Evolutionary conservation across 2,329 filamentous ascomycete genomes (phyloP).

Genomic region (Talaromyces sp.): DNA sequence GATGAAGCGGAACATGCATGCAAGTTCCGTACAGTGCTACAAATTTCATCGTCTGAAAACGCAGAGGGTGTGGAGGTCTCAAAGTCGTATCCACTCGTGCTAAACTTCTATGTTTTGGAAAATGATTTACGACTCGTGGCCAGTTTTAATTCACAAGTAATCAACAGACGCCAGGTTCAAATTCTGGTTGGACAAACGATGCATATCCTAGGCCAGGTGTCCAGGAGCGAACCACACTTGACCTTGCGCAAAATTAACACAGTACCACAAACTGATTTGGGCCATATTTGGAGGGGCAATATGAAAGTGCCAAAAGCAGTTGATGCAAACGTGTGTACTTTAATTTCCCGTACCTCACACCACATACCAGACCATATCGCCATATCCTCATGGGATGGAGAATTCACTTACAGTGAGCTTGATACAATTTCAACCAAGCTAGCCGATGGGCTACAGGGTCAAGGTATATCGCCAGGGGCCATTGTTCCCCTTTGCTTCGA

Average conservation of each 20-base stretch:
- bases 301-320: not conserved
- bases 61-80: not conserved
- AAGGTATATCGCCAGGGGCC: slow-evolving; percentile 22
- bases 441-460: slow-evolving; percentile 21
- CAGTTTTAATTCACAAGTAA: not conserved
- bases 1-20: slow-evolving; percentile 35
- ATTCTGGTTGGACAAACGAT: not conserved
- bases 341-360: slow-evolving; percentile 17
- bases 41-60: not conserved
- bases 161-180: not conserved
- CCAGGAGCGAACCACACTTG: not conserved
- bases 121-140: not conserved
- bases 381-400: slow-evolving; percentile 22
- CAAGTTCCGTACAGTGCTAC: slow-evolving; percentile 28
- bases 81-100: not conserved
- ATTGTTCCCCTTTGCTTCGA: slow-evolving; percentile 21
- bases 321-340: not conserved
- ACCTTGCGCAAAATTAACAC: not conserved
- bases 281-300: not conserved
- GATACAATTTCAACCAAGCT: slow-evolving; percentile 24
- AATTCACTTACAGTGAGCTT: slow-evolving; percentile 19
- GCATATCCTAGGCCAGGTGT: not conserved
- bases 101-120: not conserved
- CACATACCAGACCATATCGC: slow-evolving; percentile 12
- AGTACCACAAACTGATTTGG: not conserved